These are phyloP conservation scores for Talaromyces islandicus DNA, from an alignment of 2,329 filamentous ascomycete species.

Conservation along the genomic window DNA sequence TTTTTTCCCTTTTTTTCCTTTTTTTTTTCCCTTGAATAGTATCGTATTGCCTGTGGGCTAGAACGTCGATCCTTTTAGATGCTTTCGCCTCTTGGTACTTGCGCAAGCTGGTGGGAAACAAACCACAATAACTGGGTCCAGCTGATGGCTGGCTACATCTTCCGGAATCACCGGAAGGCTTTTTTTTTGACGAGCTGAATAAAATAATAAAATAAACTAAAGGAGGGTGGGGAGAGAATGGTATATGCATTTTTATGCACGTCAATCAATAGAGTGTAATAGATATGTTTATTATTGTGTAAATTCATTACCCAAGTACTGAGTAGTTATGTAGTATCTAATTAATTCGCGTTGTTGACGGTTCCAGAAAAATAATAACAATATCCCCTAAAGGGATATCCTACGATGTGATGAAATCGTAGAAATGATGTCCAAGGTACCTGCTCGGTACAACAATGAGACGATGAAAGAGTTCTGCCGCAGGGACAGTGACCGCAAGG, in stretches of 20 bases:
- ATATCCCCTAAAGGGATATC: not conserved
- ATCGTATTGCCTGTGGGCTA: not conserved
- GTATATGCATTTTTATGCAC: not conserved
- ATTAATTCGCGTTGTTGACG: not conserved
- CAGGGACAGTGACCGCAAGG: slow-evolving; percentile 3
- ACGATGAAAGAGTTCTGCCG: slow-evolving; percentile 8
- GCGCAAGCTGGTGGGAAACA: not conserved
- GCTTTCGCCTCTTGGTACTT: not conserved
- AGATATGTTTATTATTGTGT: not conserved
- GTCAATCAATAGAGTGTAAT: not conserved
- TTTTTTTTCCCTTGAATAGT: not conserved
- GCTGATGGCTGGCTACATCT: not conserved
- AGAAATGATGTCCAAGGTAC: slow-evolving; percentile 9
- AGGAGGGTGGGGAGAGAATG: not conserved
- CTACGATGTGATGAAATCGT: slow-evolving; percentile 8
- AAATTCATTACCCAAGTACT: not conserved
- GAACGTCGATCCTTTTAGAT: not conserved
- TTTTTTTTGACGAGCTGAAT: not conserved
- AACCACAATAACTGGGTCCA: not conserved
- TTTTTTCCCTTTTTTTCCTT: too few species aligned
- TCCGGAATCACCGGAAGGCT: not conserved
- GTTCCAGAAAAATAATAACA: not conserved
- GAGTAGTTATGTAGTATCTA: not conserved
- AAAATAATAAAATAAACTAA: not conserved
- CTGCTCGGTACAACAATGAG: slow-evolving; percentile 6